phyloP scores from a whole-genome alignment of 306 rosid genomes.

The Prunus padus region DNA sequence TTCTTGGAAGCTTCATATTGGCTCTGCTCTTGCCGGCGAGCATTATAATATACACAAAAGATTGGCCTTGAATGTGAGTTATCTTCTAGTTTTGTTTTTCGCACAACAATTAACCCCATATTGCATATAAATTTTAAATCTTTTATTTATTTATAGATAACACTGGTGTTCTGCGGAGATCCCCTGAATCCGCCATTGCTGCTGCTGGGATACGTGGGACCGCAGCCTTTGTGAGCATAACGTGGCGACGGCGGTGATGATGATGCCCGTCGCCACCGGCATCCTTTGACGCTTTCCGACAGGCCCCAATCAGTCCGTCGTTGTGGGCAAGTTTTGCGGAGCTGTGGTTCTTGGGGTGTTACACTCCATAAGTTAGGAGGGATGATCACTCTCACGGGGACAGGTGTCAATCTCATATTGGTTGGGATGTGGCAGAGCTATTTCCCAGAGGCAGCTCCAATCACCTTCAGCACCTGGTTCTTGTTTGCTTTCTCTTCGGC shows the following conservation, averaged over 20 bases:
- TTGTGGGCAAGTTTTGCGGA: conserved; percentile 46
- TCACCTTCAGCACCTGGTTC: conserved; percentile 69
- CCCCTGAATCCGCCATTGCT: conserved; percentile 65
- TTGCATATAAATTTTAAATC: not conserved
- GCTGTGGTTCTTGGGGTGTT: conserved; percentile 74
- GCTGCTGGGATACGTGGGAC: conserved; percentile 61
- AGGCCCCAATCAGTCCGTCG: conserved; percentile 38
- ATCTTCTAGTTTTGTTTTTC: not conserved
- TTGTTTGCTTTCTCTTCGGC: conserved; percentile 69
- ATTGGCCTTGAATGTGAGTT: conserved; percentile 76
- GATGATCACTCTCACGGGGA: conserved; percentile 78
- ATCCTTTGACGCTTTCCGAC: conserved; percentile 56
- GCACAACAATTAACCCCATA: not conserved
- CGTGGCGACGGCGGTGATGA: conserved; percentile 72
- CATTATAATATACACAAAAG: conserved; percentile 76
- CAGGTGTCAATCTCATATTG: conserved; percentile 79
- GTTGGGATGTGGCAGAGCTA: conserved; percentile 83
- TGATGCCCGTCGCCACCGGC: conserved; percentile 91
- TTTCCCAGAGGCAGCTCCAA: conserved; percentile 50
- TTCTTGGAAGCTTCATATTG: conserved; percentile 76
- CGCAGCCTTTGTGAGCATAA: conserved; percentile 79
- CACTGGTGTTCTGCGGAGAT: conserved; percentile 65
- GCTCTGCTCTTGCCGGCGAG: conserved; percentile 92
- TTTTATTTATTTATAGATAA: conserved; percentile 37
- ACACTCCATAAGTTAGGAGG: conserved; percentile 65